These are phyloP conservation scores for Aureoboletus auriporus DNA, from an alignment of 768 basidiomycete genomes.

Conservation along the genomic window DNA sequence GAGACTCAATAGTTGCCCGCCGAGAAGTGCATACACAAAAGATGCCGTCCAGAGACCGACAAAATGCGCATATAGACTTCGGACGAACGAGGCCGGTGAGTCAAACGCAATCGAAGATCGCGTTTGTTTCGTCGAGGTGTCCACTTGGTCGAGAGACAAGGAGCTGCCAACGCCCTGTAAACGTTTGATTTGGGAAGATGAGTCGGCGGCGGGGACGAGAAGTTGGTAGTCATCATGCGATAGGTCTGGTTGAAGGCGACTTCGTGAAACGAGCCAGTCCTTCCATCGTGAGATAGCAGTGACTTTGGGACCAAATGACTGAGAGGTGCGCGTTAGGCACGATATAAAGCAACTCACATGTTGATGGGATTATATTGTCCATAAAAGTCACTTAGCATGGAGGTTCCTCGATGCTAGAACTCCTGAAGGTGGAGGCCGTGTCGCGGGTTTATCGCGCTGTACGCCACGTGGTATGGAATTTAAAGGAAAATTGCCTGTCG, in stretches of 20 bases:
- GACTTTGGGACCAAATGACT: constrained; percentile 5
- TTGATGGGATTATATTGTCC: constrained; percentile 3
- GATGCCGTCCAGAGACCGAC: constrained; percentile 27
- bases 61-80: constrained; percentile 18
- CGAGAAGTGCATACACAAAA: constrained; percentile 24
- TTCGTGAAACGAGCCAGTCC: constrained; percentile 9
- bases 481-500: neutral
- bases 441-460: neutral
- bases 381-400: constrained; percentile 1
- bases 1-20: constrained; percentile 25
- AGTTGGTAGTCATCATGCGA: constrained; percentile 22
- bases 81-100: constrained; percentile 16
- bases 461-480: neutral
- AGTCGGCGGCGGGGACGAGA: constrained; percentile 6
- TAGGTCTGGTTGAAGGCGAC: constrained; percentile 5
- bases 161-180: constrained; percentile 1
- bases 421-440: neutral
- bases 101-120: constrained; percentile 17
- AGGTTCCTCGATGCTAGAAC: neutral
- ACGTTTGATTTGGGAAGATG: constrained; percentile 6
- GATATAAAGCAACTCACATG: constrained; percentile 7
- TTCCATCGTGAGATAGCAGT: constrained; percentile 11
- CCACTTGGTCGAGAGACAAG: neutral
- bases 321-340: neutral
- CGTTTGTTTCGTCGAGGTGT: neutral